Conservation (phyloP, 306 rosid genomes). For the Arachis stenosperma region DNA sequence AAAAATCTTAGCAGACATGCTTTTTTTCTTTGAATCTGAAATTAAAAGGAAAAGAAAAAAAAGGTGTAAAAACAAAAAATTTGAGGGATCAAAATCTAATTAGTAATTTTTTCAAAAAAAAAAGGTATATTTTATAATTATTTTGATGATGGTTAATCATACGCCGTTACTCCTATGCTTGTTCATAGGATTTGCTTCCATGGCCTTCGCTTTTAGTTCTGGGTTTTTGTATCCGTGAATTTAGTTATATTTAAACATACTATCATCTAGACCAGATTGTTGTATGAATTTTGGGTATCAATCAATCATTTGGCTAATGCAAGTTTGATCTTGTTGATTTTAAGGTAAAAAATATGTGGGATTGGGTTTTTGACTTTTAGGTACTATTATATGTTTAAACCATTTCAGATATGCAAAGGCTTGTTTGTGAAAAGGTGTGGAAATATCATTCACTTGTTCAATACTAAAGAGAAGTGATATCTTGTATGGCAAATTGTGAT, state of each 20-base stretch:
- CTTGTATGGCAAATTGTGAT: too few relatives aligned
- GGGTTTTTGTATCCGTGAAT: too few relatives aligned
- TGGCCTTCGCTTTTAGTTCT: slow-evolving; percentile 4
- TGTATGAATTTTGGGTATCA: slow-evolving; percentile 12
- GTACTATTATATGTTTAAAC: not conserved
- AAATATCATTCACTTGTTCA: too few relatives aligned
- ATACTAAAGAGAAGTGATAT: too few relatives aligned
- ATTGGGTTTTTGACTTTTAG: not conserved
- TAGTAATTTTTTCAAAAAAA: too few relatives aligned
- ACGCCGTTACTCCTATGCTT: not conserved
- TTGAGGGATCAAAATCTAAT: too few relatives aligned
- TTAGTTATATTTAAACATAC: not conserved
- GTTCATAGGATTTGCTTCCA: not conserved
- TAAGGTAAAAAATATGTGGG: not conserved
- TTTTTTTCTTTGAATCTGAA: too few relatives aligned
- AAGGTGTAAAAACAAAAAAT: too few relatives aligned
- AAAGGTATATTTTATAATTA: too few relatives aligned
- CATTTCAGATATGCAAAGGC: slow-evolving; percentile 7
- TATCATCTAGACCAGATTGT: not conserved
- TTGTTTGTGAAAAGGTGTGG: not conserved
- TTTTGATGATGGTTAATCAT: too few relatives aligned
- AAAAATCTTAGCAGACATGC: too few relatives aligned
- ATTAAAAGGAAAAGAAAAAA: too few relatives aligned
- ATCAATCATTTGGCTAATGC: not conserved
- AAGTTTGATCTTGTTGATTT: not conserved